Evolutionary conservation across 352 stramenopile genomes (phyloP).

Genomic region (Globisporangium uncinulatum): DNA sequence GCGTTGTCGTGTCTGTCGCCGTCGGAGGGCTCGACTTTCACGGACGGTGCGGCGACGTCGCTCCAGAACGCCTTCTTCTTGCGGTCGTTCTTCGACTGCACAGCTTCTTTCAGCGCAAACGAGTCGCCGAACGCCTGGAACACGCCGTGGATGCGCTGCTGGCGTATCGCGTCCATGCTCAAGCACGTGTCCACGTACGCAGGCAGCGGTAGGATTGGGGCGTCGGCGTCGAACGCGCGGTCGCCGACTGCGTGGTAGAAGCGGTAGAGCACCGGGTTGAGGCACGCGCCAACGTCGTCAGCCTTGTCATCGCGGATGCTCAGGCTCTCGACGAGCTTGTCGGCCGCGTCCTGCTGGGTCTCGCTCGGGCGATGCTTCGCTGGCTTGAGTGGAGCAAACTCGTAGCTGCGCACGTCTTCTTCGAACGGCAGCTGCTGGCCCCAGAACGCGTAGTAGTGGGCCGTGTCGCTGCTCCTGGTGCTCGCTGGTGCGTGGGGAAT

Average conservation of each 20-base stretch:
- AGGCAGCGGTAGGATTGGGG: slow-evolving; percentile 40
- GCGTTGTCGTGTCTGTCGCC: slow-evolving; percentile 14
- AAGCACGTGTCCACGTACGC: slow-evolving; percentile 51
- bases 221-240: slow-evolving; percentile 49
- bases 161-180: slow-evolving; percentile 47
- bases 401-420: slow-evolving; percentile 73
- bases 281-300: slow-evolving; percentile 48
- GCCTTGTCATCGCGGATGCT: slow-evolving; percentile 63
- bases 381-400: slow-evolving; percentile 64
- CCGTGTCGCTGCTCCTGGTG: slow-evolving; percentile 4
- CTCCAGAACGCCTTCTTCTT: slow-evolving; percentile 85
- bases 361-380: slow-evolving; percentile 42
- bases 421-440: slow-evolving; percentile 71
- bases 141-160: slow-evolving; percentile 41
- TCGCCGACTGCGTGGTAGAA: slow-evolving; percentile 65
- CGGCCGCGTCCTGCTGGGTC: slow-evolving; percentile 52
- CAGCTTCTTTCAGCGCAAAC: slow-evolving; percentile 73
- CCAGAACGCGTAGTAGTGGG: slow-evolving; percentile 72
- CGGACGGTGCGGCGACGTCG: slow-evolving; percentile 26
- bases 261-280: slow-evolving; percentile 65
- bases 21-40: slow-evolving; percentile 22
- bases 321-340: slow-evolving; percentile 69
- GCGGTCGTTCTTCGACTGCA: slow-evolving; percentile 49
- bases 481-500: slow-evolving; percentile 39
- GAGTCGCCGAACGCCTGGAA: slow-evolving; percentile 67